phyloP scores from a whole-genome alignment of 345 rosid species.

The Acer campestre region DNA sequence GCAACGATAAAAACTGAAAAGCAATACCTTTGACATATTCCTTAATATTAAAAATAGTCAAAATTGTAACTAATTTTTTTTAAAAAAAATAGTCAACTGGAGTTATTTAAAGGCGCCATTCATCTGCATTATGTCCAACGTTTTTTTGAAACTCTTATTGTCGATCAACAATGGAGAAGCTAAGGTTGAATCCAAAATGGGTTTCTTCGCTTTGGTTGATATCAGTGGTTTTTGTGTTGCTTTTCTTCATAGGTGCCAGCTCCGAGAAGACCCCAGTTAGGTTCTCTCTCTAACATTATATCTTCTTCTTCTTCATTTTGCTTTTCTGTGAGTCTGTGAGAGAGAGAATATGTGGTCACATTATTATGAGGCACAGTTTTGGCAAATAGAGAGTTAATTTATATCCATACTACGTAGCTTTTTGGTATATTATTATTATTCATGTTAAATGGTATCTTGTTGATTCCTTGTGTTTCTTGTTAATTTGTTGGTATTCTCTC shows the following conservation, averaged over 20 bases:
- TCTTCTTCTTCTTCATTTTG: neutral
- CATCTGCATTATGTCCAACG: conserved; percentile 9
- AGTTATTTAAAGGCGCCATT: conserved; percentile 12
- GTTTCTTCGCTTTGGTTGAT: neutral
- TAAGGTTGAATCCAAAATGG: conserved; percentile 6
- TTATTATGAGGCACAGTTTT: no score
- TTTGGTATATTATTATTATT: neutral
- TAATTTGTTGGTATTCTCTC: neutral
- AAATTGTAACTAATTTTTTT: neutral
- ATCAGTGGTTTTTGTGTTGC: neutral
- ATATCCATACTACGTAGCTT: neutral
- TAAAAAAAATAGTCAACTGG: neutral
- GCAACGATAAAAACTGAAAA: neutral
- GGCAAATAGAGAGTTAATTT: neutral
- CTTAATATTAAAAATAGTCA: conserved; percentile 1
- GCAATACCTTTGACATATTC: conserved; percentile 4
- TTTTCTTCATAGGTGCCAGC: conserved; percentile 10
- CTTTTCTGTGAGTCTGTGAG: neutral
- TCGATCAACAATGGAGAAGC: conserved; percentile 21
- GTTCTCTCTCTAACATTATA: conserved; percentile 21
- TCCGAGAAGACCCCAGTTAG: conserved; percentile 32
- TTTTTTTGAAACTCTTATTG: neutral
- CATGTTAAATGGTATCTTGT: neutral
- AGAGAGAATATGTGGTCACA: neutral
- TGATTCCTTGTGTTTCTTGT: neutral